These are phyloP conservation scores for Tylopilus rubrobrunneus DNA, from an alignment of 768 basidiomycete species.

Conservation along the genomic window DNA sequence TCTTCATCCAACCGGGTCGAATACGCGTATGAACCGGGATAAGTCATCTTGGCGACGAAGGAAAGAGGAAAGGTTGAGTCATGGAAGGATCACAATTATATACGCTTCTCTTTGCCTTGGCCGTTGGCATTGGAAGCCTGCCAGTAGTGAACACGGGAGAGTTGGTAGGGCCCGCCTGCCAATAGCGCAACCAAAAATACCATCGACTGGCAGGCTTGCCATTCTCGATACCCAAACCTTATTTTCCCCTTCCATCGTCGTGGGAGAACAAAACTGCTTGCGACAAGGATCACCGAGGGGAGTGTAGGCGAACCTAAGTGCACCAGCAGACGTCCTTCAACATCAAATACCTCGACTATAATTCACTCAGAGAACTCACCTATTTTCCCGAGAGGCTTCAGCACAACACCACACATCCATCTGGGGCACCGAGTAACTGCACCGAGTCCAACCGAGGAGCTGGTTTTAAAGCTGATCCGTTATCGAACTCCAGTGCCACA, in stretches of 20 bases:
- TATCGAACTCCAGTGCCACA: conserved; percentile 5
- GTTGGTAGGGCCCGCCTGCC: neutral
- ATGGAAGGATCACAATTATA: neutral
- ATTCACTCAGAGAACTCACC: conserved; percentile 1
- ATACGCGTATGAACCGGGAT: neutral
- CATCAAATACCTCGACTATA: neutral
- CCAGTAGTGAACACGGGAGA: neutral
- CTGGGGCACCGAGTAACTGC: neutral
- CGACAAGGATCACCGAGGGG: neutral
- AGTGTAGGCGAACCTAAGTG: neutral
- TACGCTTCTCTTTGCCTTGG: neutral
- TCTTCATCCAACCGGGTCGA: neutral
- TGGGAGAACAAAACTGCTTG: conserved; percentile 5
- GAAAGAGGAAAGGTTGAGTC: neutral
- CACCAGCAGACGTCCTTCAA: neutral
- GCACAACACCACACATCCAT: neutral
- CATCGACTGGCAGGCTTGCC: neutral
- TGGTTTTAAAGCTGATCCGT: neutral
- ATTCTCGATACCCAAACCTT: neutral
- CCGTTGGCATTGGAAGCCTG: conserved; percentile 10
- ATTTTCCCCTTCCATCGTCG: neutral
- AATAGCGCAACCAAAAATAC: neutral
- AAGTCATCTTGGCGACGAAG: neutral
- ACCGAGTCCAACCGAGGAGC: neutral
- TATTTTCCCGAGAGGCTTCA: neutral